Base-by-base conservation (phyloP, 2,329 filamentous ascomycete genomes). In the Lomentospora prolificans region DNA sequence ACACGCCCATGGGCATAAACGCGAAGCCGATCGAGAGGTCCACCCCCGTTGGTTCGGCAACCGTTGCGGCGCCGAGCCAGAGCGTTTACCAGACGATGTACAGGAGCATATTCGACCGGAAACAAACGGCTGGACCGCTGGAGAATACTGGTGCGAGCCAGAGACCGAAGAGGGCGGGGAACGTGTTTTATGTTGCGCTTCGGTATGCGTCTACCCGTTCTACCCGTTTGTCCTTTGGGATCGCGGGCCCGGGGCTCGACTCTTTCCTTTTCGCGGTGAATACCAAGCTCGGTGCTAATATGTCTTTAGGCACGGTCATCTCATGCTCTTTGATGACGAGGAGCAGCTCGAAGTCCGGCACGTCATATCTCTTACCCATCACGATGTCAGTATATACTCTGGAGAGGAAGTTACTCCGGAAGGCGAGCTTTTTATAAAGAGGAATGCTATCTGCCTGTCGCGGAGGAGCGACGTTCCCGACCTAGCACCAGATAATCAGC, bases 11-110 rank as follows among this genome's bases (percentile, higher is more conserved):
- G 66, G 91, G 90, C 44, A 86, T 95, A 69, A 95, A 95, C 74
- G 89, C 90, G 58, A 95, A 92, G 71, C 90, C 91, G 4, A 90
- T 92, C 57, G 91, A 96, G 72, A 82, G 90, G 58, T 82, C 85
- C 30, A 92, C 89, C 0, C 89, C 90, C 4, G 81, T 89, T 10
- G 90, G 89, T 17, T 84, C 87, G 57, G 71, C 80, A 54, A 86
- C 87, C 14, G 84, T 94, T 48, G 82, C 86, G 31, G 77, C 87
- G 44, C 87, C 90, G 57, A 95, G 90, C 65, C 90, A 88, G 57
- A 96, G 92, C 68, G 92, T 99, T 36, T 97, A 97, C 70, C 94
- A 97, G 78, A 87, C 87, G 68, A 96, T 99, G 90, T 99, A 99
- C 72, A 79, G 90, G 67, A 96, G 88, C 68, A 86, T 99, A 59